phyloP scores from a whole-genome alignment of 2,329 filamentous ascomycete genomes.

The Botrytis deweyae region DNA sequence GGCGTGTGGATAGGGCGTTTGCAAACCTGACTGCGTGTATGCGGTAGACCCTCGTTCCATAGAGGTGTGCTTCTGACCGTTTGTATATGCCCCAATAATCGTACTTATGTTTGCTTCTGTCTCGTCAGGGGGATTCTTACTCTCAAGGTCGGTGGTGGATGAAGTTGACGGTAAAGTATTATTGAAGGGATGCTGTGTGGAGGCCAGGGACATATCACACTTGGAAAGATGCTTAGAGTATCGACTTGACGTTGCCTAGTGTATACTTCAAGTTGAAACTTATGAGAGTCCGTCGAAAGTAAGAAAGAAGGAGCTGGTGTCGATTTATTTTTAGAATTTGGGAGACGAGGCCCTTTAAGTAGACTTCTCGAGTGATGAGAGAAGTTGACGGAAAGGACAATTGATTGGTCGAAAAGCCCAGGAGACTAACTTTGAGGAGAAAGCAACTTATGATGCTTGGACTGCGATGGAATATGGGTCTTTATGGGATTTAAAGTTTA shows the following conservation, averaged over 20 bases:
- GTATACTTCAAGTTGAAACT: neutral
- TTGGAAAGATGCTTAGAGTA: slow-evolving; percentile 19
- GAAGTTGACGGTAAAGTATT: slow-evolving; percentile 24
- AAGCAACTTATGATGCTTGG: neutral
- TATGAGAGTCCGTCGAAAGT: neutral
- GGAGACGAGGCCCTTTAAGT: neutral
- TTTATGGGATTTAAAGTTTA: slow-evolving; percentile 2
- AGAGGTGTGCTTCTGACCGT: slow-evolving; percentile 41
- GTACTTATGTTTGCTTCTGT: slow-evolving; percentile 36
- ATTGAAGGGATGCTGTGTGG: slow-evolving; percentile 33
- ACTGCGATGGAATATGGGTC: neutral
- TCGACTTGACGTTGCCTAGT: slow-evolving; percentile 22
- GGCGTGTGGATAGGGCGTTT: slow-evolving; percentile 66
- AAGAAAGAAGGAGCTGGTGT: neutral
- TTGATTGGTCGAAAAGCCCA: neutral
- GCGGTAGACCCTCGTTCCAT: slow-evolving; percentile 67
- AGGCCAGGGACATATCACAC: slow-evolving; percentile 41
- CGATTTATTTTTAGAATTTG: neutral
- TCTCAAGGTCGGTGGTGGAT: slow-evolving; percentile 22
- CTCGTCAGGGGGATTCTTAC: slow-evolving; percentile 25
- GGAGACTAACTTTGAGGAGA: neutral
- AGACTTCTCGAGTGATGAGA: neutral
- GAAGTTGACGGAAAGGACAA: neutral
- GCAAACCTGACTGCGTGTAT: slow-evolving; percentile 88
- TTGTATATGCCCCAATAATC: slow-evolving; percentile 37